Conservation (phyloP, 129 eudicot species). For the Gnaphalium uliginosum region DNA sequence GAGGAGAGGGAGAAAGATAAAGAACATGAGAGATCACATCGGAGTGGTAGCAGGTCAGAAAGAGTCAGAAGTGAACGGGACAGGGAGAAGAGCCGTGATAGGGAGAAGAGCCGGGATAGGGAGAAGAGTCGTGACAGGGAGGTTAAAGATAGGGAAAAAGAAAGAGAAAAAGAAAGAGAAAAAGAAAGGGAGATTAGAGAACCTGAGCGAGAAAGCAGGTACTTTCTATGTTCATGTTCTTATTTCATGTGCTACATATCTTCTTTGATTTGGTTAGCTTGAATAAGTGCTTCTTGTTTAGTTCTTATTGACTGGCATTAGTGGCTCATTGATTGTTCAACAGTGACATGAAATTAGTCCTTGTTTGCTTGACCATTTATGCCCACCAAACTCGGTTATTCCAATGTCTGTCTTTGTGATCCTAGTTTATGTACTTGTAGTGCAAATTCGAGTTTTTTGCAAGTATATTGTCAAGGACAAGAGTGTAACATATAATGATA, state of each 20-base stretch:
- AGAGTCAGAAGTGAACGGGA: conserved; percentile 56
- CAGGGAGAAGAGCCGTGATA: conserved; percentile 46
- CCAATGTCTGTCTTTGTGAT: conserved; percentile 1
- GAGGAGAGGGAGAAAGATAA: conserved; percentile 40
- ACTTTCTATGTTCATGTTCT: conserved; percentile 25
- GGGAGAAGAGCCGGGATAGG: conserved; percentile 32
- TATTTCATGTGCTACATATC: not conserved
- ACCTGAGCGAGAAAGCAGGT: conserved; percentile 66
- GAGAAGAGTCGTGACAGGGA: conserved; percentile 42
- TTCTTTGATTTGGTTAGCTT: conserved; percentile 10
- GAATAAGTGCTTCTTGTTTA: conserved; percentile 9
- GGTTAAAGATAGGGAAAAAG: conserved; percentile 36
- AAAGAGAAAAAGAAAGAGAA: conserved; percentile 34
- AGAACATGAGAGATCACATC: conserved; percentile 43
- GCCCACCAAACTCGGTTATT: conserved; percentile 17
- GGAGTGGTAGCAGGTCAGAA: conserved; percentile 54
- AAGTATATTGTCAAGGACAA: not conserved
- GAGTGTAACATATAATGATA: not conserved
- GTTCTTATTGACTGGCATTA: not conserved
- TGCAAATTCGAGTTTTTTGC: not conserved
- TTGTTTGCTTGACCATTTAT: conserved; percentile 7
- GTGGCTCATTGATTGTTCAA: not conserved
- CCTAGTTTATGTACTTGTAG: conserved; percentile 6
- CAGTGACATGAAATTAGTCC: not conserved
- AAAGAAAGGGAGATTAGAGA: conserved; percentile 57